Evolutionary conservation across 108 stramenopile genomes (phyloP).

Genomic region (Cyclotella baltica): DNA sequence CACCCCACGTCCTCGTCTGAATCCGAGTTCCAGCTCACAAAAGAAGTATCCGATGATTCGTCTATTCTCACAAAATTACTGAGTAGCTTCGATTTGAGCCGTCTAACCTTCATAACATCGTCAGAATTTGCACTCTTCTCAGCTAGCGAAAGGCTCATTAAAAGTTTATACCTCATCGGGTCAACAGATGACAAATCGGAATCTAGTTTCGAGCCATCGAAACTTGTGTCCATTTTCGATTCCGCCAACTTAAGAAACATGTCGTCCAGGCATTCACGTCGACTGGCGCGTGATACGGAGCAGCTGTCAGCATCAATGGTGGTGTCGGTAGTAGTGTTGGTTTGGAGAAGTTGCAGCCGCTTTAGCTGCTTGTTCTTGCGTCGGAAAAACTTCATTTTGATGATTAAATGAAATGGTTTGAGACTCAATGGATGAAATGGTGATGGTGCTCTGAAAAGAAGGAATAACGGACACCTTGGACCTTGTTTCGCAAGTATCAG

Average conservation of each 20-base stretch:
- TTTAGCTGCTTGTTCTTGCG: background rate
- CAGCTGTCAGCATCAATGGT: background rate
- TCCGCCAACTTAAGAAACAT: background rate
- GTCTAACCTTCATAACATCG: background rate
- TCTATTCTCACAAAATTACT: slow-evolving; percentile 5
- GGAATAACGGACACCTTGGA: too few species aligned
- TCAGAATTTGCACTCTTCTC: background rate
- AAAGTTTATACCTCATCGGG: background rate
- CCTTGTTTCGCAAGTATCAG: too few species aligned
- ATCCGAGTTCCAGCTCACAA: slow-evolving; percentile 7
- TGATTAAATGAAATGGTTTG: too few species aligned
- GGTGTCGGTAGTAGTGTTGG: background rate
- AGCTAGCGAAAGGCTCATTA: background rate
- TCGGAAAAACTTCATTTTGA: background rate
- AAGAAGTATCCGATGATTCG: background rate
- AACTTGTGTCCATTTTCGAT: background rate
- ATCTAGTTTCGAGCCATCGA: background rate
- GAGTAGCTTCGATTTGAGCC: background rate
- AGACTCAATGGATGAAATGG: too few species aligned
- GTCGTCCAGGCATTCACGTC: background rate
- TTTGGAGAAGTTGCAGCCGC: background rate
- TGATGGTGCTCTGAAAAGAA: too few species aligned
- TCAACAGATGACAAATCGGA: background rate
- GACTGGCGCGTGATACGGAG: background rate
- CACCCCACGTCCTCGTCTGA: background rate